Conservation (phyloP, 192 early-diverging fungal species). For the Coemansia sp. region DNA sequence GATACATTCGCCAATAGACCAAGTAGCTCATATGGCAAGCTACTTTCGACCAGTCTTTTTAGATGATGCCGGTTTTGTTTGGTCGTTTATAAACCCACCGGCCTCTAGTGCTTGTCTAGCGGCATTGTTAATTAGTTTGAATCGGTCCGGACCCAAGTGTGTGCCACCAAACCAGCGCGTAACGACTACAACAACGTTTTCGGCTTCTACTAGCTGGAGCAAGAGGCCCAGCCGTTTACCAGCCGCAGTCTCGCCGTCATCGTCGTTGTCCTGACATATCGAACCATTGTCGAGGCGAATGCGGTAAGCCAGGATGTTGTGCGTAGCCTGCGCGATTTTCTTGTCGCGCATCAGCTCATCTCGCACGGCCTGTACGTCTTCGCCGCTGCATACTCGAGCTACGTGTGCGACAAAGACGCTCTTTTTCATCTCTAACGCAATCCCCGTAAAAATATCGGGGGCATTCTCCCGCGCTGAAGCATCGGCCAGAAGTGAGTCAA, state of each 20-base stretch:
- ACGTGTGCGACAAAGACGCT: conserved; percentile 85
- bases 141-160: conserved; percentile 79
- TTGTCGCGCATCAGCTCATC: conserved; percentile 62
- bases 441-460: conserved; percentile 57
- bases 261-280: conserved; percentile 78
- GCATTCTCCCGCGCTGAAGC: background rate
- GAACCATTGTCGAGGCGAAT: conserved; percentile 55
- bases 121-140: conserved; percentile 90
- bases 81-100: conserved; percentile 57
- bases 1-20: background rate
- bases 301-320: conserved; percentile 90
- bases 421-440: conserved; percentile 74
- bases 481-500: background rate
- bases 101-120: conserved; percentile 70
- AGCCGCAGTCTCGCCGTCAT: conserved; percentile 93
- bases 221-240: conserved; percentile 83
- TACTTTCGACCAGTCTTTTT: conserved; percentile 14
- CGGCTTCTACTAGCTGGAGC: conserved; percentile 70
- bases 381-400: conserved; percentile 55
- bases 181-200: conserved; percentile 81
- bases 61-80: conserved; percentile 10
- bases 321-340: conserved; percentile 81
- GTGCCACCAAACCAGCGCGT: conserved; percentile 89
- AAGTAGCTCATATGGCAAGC: background rate
- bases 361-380: conserved; percentile 58